Evolutionary conservation across 2,329 filamentous ascomycete species (phyloP).

Genomic region (Aspergillus nomiae): DNA sequence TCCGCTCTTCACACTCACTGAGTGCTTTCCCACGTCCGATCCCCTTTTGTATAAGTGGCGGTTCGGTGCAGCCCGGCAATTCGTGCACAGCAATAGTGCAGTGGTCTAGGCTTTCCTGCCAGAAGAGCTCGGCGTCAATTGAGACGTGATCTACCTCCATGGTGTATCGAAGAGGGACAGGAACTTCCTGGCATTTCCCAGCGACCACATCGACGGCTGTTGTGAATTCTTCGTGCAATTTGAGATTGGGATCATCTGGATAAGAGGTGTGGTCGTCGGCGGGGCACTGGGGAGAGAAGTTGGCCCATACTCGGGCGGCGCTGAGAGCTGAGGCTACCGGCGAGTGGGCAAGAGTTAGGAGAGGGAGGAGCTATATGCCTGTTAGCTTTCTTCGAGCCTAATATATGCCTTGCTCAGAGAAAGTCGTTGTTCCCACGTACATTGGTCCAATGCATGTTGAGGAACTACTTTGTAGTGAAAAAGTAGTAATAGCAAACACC

Average conservation of each 20-base stretch:
- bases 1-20: constrained; percentile 28
- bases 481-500: not conserved
- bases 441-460: constrained; percentile 11
- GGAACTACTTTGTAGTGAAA: too few species aligned
- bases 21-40: constrained; percentile 14
- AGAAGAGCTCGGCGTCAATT: constrained; percentile 28
- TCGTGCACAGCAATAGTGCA: constrained; percentile 39
- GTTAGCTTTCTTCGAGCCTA: constrained; percentile 47
- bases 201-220: constrained; percentile 25
- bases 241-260: not conserved
- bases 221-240: constrained; percentile 19
- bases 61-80: constrained; percentile 33
- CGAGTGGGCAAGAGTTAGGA: constrained; percentile 22
- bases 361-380: constrained; percentile 19
- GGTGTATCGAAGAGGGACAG: constrained; percentile 27
- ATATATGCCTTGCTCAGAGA: constrained; percentile 31
- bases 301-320: constrained; percentile 32
- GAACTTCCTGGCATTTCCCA: constrained; percentile 28
- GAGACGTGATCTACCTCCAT: constrained; percentile 30
- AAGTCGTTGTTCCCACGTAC: constrained; percentile 1
- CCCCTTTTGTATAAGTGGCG: constrained; percentile 27
- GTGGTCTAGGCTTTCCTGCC: constrained; percentile 16
- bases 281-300: constrained; percentile 34
- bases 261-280: not conserved
- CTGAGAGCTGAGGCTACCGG: constrained; percentile 22